Percentiles rank a stretch among this genome's conserved stretches.
Evolutionary conservation across 2,329 filamentous ascomycete species (phyloP).

Genomic region (Colletotrichum tabaci): DNA sequence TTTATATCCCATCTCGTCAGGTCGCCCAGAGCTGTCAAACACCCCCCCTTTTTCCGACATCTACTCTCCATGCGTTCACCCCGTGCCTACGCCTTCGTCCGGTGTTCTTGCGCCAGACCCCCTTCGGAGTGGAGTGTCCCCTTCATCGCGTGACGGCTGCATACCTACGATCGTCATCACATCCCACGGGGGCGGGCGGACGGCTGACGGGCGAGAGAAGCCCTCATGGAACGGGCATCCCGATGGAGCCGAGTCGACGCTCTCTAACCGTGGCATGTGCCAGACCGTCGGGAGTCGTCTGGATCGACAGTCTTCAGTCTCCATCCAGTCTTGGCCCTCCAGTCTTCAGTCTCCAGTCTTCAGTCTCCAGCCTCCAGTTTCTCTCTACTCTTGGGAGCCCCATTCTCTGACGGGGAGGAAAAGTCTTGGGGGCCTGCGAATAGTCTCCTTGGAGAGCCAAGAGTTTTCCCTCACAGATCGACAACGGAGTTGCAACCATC

Average conservation of each 20-base stretch:
- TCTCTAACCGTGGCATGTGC: conserved; percentile 1
- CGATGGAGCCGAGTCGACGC: background rate
- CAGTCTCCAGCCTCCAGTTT: background rate
- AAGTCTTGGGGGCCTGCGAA: background rate
- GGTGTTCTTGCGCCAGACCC: conserved; percentile 8
- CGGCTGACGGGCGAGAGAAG: background rate
- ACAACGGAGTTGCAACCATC: background rate
- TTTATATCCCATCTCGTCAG: conserved; percentile 23
- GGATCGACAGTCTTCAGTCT: background rate
- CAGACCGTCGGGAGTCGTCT: background rate
- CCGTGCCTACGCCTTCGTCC: conserved; percentile 11
- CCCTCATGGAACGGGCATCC: conserved; percentile 14
- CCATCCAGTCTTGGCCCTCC: background rate
- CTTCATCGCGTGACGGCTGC: background rate
- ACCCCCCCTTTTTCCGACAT: no score
- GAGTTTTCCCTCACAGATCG: background rate
- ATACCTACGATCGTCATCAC: background rate
- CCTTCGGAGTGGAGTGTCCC: background rate
- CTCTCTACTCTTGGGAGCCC: background rate
- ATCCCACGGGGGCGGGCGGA: background rate
- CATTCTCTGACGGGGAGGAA: background rate
- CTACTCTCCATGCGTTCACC: background rate
- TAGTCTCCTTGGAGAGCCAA: background rate
- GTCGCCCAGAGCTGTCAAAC: no score
- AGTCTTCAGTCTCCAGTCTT: no score